These are phyloP conservation scores for Calycina herbarum DNA, from an alignment of 2,329 filamentous ascomycete species.

Conservation along the genomic window DNA sequence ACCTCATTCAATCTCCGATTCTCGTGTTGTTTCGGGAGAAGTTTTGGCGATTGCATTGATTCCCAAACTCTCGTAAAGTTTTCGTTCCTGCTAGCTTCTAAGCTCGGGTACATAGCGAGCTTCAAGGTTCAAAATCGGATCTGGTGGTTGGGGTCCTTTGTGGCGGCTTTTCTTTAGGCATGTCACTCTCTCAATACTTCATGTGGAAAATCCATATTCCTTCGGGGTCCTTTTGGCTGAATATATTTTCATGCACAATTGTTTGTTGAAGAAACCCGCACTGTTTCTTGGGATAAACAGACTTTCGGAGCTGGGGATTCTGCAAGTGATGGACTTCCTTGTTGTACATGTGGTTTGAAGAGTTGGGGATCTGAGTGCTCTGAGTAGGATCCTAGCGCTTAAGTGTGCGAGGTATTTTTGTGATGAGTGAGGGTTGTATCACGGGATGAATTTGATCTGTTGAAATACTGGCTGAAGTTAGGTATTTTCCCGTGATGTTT, in stretches of 20 bases:
- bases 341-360: conserved; percentile 5
- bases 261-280: background rate
- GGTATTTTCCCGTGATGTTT: too few species aligned
- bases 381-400: background rate
- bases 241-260: background rate
- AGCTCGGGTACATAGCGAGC: too few species aligned
- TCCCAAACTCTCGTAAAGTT: too few species aligned
- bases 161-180: too few species aligned
- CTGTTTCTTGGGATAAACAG: background rate
- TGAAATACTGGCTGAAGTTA: too few species aligned
- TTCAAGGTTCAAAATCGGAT: too few species aligned
- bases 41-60: too few species aligned
- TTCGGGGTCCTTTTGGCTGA: background rate
- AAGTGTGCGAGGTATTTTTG: background rate
- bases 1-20: too few species aligned
- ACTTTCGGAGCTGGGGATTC: background rate
- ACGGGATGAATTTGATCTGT: background rate
- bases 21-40: too few species aligned
- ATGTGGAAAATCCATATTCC: background rate
- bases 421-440: background rate
- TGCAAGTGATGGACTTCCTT: background rate
- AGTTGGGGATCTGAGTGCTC: background rate
- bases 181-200: too few species aligned
- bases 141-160: too few species aligned
- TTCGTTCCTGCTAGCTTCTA: too few species aligned